phyloP scores from a whole-genome alignment of 2,329 filamentous ascomycete species.

The Atkinsonella texensis region DNA sequence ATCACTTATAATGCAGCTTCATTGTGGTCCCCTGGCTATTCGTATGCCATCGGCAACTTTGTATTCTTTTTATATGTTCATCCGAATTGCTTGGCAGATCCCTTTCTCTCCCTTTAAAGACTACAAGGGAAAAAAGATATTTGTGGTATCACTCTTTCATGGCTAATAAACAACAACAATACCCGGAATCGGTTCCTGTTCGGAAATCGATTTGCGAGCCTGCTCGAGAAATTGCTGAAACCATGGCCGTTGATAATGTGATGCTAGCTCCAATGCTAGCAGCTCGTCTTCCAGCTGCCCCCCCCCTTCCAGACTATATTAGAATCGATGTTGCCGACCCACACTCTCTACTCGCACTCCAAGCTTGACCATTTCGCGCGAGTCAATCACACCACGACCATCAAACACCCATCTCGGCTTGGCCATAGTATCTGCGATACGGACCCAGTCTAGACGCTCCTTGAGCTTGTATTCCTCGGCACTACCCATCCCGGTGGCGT shows the following conservation, averaged over 20 bases:
- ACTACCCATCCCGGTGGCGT: slow-evolving; percentile 30
- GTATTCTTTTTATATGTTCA: no score
- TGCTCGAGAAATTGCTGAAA: neutral
- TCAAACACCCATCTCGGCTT: slow-evolving; percentile 46
- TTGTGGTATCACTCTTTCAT: slow-evolving; percentile 7
- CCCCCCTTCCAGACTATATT: slow-evolving; percentile 10
- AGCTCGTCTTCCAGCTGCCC: neutral
- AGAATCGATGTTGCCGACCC: slow-evolving; percentile 34
- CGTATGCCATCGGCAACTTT: no score
- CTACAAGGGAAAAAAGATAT: neutral
- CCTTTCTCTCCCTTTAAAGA: no score
- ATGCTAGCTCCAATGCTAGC: neutral
- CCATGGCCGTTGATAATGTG: neutral
- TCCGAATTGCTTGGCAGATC: no score
- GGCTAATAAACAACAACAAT: slow-evolving; percentile 18
- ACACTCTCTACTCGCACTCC: slow-evolving; percentile 41
- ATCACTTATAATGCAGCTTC: no score
- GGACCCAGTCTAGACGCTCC: slow-evolving; percentile 39
- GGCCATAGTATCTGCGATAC: slow-evolving; percentile 35
- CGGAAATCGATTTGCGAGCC: neutral
- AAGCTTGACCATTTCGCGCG: slow-evolving; percentile 33
- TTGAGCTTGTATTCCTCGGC: slow-evolving; percentile 33
- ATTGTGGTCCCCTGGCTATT: no score
- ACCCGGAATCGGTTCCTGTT: neutral
- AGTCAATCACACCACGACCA: slow-evolving; percentile 41